Evolutionary conservation across 208 protist genomes (phyloP), one percentile per base, ranked within the genome.

Genomic region (Acanthamoeba royreba): DNA sequence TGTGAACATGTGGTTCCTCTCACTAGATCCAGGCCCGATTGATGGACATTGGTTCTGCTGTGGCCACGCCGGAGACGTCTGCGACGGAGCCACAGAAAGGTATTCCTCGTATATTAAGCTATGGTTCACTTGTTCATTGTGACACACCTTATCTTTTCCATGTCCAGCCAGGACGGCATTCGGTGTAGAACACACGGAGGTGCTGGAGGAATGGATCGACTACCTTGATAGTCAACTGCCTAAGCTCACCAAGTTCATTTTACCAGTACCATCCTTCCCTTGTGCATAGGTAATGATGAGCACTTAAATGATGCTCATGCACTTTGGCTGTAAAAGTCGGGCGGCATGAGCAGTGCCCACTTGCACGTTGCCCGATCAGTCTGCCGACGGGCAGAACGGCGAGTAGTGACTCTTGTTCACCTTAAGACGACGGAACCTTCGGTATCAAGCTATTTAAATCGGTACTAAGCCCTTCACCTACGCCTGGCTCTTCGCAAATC

Each of bases 1-100:
- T 90, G 19, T 79, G 15, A 19, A 35, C 58, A 31, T 90, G 63
- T 55, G 63, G 17, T 55, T 28, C 22, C 22, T 28, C 22, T 90
- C 22, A 77, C 15, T 35, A 95, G 25, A 94, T 96, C 42, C 95
- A 96, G 86, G 89, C 81, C 45, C 69, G 86, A 8, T 47, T 96
- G 25, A 79, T 96, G n/a, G 95, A 96, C 43, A 46, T 96, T 22
- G 95, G 95, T 45, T 93, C 95, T 40, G 42, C 85, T 53, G 66
- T 96, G 0, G 95, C 95, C 4, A 96, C 95, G 52, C 95, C 95
- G 13, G n/a, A 66, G 0, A 49, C 45, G 15, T 90, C 83, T 5
- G 40, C 74, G 25, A 86, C 40, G 5, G 40, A 47, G 40, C 38
- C 40, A 33, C 45, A 55, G 74, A 86, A 86, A 33, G 46, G 74